Conservation (phyloP, 108 stramenopile species). For the Epipyxis sp. region DNA sequence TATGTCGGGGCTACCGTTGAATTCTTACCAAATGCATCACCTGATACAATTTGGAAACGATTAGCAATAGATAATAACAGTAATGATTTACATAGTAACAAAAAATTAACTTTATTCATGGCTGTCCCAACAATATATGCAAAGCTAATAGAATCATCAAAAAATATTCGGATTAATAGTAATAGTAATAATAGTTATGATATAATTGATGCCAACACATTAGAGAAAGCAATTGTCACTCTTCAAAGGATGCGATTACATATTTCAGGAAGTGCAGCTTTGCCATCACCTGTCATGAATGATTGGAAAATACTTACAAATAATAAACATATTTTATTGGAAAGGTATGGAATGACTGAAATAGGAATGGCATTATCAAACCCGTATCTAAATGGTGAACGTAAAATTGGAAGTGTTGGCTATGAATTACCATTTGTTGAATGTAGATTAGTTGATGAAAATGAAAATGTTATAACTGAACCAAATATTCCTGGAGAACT, state of each 20-base stretch:
- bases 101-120: slow-evolving; percentile 37
- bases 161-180: no score
- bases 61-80: slow-evolving; percentile 1
- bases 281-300: slow-evolving; percentile 20
- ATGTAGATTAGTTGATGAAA: slow-evolving; percentile 29
- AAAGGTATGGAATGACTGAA: slow-evolving; percentile 50
- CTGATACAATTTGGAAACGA: slow-evolving; percentile 26
- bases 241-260: slow-evolving; percentile 33
- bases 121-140: slow-evolving; percentile 49
- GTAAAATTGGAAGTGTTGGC: slow-evolving; percentile 39
- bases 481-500: slow-evolving; percentile 39
- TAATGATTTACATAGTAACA: not conserved
- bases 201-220: not conserved
- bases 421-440: slow-evolving; percentile 31
- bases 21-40: slow-evolving; percentile 4
- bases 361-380: slow-evolving; percentile 45
- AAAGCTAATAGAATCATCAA: not conserved
- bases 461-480: slow-evolving; percentile 2
- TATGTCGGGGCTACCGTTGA: slow-evolving; percentile 40
- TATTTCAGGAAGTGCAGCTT: slow-evolving; percentile 46
- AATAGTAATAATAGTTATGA: no score
- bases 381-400: not conserved
- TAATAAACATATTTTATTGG: slow-evolving; percentile 37
- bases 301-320: slow-evolving; percentile 40
- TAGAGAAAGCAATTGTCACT: not conserved